Conservation (phyloP, 331 rosid species). For the Pyrus hybrid region DNA sequence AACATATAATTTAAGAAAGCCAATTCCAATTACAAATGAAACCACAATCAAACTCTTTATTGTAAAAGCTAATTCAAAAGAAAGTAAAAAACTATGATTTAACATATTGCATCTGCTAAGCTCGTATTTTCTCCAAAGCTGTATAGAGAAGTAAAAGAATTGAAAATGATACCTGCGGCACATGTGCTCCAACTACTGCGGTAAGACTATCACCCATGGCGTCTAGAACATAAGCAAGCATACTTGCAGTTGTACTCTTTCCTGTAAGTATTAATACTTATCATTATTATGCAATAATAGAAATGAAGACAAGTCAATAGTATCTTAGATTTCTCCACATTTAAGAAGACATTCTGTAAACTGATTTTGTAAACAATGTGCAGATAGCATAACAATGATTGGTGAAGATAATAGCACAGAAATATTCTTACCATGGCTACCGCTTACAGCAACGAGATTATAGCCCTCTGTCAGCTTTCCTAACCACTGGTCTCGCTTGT, state of each 20-base stretch:
- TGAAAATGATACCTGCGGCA: constrained; percentile 20
- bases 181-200: constrained; percentile 26
- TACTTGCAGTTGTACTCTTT: constrained; percentile 33
- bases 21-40: neutral
- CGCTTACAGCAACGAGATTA: constrained; percentile 30
- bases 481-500: constrained; percentile 21
- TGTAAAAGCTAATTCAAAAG: neutral
- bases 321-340: neutral
- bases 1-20: neutral
- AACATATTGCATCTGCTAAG: neutral
- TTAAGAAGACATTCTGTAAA: neutral
- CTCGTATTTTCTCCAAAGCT: too few relatives aligned
- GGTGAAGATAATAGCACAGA: neutral
- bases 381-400: neutral
- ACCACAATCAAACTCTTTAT: neutral
- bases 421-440: constrained; percentile 21
- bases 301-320: neutral
- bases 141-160: neutral
- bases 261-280: constrained; percentile 3
- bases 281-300: neutral
- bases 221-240: constrained; percentile 26
- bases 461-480: constrained; percentile 15
- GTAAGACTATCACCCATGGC: constrained; percentile 23
- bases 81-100: neutral
- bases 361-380: neutral